Conservation (phyloP, 192 early-diverging fungal genomes). For the Chytriomyces sp. region DNA sequence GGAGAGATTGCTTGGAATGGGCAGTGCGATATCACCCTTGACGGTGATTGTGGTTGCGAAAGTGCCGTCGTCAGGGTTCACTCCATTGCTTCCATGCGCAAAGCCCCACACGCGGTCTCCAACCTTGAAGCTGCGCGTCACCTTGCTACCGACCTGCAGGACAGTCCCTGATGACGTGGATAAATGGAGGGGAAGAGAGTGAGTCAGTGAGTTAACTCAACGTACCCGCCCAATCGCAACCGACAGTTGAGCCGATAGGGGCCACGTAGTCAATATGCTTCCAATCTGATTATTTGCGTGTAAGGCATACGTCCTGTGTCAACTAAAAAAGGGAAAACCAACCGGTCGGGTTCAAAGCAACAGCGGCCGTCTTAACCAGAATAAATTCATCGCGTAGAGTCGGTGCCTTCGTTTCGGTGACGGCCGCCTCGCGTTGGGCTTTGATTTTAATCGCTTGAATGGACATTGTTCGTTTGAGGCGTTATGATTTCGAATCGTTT, state of each 20-base stretch:
- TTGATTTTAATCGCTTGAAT: no score
- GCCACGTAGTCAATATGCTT: constrained; percentile 41
- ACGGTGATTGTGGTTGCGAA: constrained; percentile 7
- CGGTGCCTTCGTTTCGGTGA: no score
- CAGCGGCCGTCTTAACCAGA: no score
- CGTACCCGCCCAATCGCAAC: constrained; percentile 31
- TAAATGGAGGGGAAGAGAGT: background rate
- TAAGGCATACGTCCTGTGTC: no score
- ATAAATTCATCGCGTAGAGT: no score
- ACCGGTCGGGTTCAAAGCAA: no score
- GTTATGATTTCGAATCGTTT: no score
- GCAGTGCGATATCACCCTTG: constrained; percentile 4
- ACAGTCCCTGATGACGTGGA: constrained; percentile 20
- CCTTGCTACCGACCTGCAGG: constrained; percentile 28
- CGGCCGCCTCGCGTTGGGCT: no score
- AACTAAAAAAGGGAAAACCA: no score
- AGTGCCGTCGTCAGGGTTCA: constrained; percentile 12
- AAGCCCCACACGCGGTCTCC: constrained; percentile 20
- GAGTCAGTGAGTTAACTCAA: background rate
- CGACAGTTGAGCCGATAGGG: constrained; percentile 7
- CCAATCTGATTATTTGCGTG: no score
- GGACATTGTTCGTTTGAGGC: no score
- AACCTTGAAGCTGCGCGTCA: background rate
- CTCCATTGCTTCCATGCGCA: background rate
- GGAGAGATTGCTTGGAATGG: constrained; percentile 7